Evolutionary conservation across 768 basidiomycete genomes (phyloP).

Genomic region (Podaxis sp.): DNA sequence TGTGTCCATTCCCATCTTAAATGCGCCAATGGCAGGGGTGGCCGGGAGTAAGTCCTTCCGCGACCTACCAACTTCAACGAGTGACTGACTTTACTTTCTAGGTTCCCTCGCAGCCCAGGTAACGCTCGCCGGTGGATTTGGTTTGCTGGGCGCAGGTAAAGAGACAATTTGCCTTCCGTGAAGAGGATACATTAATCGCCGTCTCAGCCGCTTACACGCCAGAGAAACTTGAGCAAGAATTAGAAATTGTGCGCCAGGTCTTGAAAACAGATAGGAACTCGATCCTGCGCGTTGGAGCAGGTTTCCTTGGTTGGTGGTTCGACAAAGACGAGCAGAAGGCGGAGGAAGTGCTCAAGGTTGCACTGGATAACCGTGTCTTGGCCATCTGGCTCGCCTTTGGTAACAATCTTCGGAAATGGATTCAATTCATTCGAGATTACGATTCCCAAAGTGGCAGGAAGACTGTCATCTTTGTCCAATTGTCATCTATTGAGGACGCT

Average conservation of each 20-base stretch:
- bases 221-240: conserved; percentile 46
- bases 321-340: conserved; percentile 46
- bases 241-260: conserved; percentile 49
- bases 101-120: conserved; percentile 61
- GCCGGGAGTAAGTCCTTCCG: conserved; percentile 46
- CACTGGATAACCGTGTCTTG: conserved; percentile 56
- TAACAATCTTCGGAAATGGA: conserved; percentile 55
- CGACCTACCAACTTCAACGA: not conserved
- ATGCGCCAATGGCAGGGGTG: conserved; percentile 71
- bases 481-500: conserved; percentile 60
- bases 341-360: conserved; percentile 44
- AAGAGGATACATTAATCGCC: not conserved
- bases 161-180: not conserved
- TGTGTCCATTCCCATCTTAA: conserved; percentile 57
- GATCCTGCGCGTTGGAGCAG: conserved; percentile 65
- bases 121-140: conserved; percentile 70
- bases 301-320: conserved; percentile 71
- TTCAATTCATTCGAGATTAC: conserved; percentile 54
- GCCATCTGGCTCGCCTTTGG: conserved; percentile 82
- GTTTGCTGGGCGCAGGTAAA: conserved; percentile 67
- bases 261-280: conserved; percentile 36
- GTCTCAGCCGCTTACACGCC: conserved; percentile 21
- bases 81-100: conserved; percentile 20
- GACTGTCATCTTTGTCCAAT: conserved; percentile 61
- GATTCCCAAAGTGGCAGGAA: conserved; percentile 41